phyloP scores from a whole-genome alignment of 2,329 filamentous ascomycete genomes.

The Phialophora verrucosa region DNA sequence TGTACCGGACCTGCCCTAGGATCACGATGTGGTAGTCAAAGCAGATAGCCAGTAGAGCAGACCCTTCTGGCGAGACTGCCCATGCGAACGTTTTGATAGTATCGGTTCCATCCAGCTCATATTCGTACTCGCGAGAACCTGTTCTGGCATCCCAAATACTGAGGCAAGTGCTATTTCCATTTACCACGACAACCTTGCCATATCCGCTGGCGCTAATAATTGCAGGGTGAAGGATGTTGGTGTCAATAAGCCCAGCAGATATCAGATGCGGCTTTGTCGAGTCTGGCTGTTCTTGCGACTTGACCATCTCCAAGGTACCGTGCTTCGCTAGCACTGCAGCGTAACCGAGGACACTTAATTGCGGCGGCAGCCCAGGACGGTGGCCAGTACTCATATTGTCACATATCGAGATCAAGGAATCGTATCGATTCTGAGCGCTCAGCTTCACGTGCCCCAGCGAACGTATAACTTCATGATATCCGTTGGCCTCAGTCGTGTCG shows the following conservation, averaged over 20 bases:
- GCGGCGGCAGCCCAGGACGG: conserved; percentile 19
- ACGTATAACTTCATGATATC: conserved; percentile 32
- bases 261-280: conserved; percentile 31
- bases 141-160: conserved; percentile 92
- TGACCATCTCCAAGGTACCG: conserved; percentile 32
- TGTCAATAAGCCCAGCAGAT: conserved; percentile 27
- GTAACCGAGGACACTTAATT: conserved; percentile 25
- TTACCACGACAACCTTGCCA: conserved; percentile 83
- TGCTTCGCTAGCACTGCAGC: conserved; percentile 32
- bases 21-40: conserved; percentile 85
- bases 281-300: conserved; percentile 30
- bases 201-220: conserved; percentile 31
- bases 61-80: conserved; percentile 87
- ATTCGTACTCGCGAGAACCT: conserved; percentile 78
- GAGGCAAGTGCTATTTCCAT: conserved; percentile 72
- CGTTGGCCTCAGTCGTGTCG: conserved; percentile 18
- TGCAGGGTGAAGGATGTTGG: conserved; percentile 25
- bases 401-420: conserved; percentile 31
- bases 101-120: conserved; percentile 74
- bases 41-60: conserved; percentile 89
- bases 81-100: conserved; percentile 87
- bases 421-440: conserved; percentile 28
- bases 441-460: conserved; percentile 28
- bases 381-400: conserved; percentile 35
- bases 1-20: conserved; percentile 85